These are phyloP conservation scores for Scytalidium sp. DNA, from an alignment of 2,329 filamentous ascomycete species.

Conservation along the genomic window DNA sequence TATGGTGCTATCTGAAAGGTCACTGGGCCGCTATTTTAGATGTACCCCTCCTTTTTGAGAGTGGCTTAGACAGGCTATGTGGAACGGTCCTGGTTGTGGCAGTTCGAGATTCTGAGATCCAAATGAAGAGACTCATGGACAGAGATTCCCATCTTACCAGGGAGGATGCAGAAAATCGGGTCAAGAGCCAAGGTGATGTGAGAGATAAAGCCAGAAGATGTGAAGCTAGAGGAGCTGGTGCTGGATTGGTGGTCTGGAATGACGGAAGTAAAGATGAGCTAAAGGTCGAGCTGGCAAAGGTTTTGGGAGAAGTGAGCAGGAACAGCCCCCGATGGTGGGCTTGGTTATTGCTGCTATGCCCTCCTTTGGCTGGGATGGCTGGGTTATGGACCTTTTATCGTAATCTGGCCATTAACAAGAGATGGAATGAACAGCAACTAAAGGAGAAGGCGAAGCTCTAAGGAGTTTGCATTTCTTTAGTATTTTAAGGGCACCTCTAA, in stretches of 20 bases:
- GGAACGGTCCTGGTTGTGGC: conserved; percentile 85
- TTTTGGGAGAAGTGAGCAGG: conserved; percentile 59
- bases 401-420: conserved; percentile 66
- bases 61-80: conserved; percentile 79
- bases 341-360: conserved; percentile 65
- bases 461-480: too few relatives aligned
- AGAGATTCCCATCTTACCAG: conserved; percentile 74
- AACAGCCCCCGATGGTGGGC: conserved; percentile 64
- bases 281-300: conserved; percentile 60
- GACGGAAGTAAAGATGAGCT: conserved; percentile 73
- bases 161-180: conserved; percentile 86
- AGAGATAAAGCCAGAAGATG: conserved; percentile 76
- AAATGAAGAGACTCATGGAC: conserved; percentile 74
- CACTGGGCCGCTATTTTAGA: conserved; percentile 90
- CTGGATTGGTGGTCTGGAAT: conserved; percentile 87
- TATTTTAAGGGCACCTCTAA: too few relatives aligned
- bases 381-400: conserved; percentile 71
- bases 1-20: conserved; percentile 71
- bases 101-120: conserved; percentile 73
- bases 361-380: conserved; percentile 68
- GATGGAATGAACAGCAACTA: conserved; percentile 62
- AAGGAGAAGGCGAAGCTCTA: conserved; percentile 59
- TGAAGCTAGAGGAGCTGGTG: conserved; percentile 58
- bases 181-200: conserved; percentile 84
- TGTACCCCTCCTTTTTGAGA: conserved; percentile 89